Evolutionary conservation across 306 rosid genomes (phyloP), one percentile per base, ranked within the genome.

Genomic region (Luffa aegyptiaca): DNA sequence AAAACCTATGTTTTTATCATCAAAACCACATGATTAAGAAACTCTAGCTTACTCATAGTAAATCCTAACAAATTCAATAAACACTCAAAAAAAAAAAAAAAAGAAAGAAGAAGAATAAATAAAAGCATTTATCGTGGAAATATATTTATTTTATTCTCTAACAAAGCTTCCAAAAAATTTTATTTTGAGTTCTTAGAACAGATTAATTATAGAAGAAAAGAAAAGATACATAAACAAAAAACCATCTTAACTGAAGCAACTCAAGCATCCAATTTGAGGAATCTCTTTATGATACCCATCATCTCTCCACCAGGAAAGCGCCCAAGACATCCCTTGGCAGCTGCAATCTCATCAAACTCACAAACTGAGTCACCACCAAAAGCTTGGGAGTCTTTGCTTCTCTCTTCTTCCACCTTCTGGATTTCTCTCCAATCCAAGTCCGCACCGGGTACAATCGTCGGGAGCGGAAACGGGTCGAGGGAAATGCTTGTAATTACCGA

Each of bases 221-320:
- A 70, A 70, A 11, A 44, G n/a, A 20, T 3, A 46, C 1, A 70
- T 2, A 45, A 45, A 39, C 0, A 66, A 42, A 42, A 39, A 68
- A n/a, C 52, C 31, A 39, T n/a, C 4, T 41, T 31, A 6, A 52
- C 69, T 75, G 35, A 57, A 53, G 81, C 81, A 76, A 86, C 62
- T 83, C 53, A 81, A 11, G 70, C 82, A 82, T 88, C 81, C 59
- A 90, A 41, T 66, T 86, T 53, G 35, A 91, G 80, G 74, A 91
- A 89, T 66, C 84, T 90, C 85, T 86, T 91, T 84, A 95, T 88
- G 55, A 95, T 78, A 65, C 97, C 97, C 99, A 95, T 93, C 99
- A 95, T 95, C 82, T 95, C 97, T 63, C 92, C 93, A 2, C 99
- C 97, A 1, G 97, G 97, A 62, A 95, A 90, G 65, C 99, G 97